These are phyloP conservation scores for Apiotrichum sp. DNA, from an alignment of 1,284 basidiomycete genomes.

Conservation along the genomic window DNA sequence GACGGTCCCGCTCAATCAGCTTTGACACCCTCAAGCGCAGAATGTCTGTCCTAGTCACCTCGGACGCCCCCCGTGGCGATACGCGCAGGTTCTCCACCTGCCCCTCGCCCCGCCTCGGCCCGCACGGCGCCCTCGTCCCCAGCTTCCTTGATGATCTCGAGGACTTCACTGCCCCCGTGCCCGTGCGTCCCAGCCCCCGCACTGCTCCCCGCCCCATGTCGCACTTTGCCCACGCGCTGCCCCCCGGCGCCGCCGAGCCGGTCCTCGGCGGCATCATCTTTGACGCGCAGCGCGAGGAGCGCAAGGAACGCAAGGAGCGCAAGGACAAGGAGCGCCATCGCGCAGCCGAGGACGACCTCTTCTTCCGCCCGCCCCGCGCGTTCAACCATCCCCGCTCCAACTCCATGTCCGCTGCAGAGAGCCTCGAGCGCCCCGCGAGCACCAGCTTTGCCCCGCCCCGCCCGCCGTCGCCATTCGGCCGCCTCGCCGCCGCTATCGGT, in stretches of 20 bases:
- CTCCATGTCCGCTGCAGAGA: background rate
- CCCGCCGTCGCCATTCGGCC: background rate
- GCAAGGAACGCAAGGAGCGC: background rate
- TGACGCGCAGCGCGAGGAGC: background rate
- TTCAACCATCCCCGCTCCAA: background rate
- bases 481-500: background rate
- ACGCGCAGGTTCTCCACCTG: background rate
- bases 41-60: background rate
- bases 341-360: background rate
- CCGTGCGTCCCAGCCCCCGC: background rate
- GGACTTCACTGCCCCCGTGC: background rate
- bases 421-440: background rate
- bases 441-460: background rate
- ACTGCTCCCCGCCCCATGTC: slow-evolving; percentile 4
- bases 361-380: background rate
- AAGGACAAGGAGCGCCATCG: background rate
- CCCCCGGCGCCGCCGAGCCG: slow-evolving; percentile 13
- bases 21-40: background rate
- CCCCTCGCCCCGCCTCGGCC: background rate
- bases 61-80: background rate
- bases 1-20: background rate
- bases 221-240: background rate
- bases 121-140: background rate
- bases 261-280: slow-evolving; percentile 3
- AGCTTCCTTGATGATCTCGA: background rate